Evolutionary conservation across 2,329 filamentous ascomycete genomes (phyloP).

Genomic region (Claviceps sp.): DNA sequence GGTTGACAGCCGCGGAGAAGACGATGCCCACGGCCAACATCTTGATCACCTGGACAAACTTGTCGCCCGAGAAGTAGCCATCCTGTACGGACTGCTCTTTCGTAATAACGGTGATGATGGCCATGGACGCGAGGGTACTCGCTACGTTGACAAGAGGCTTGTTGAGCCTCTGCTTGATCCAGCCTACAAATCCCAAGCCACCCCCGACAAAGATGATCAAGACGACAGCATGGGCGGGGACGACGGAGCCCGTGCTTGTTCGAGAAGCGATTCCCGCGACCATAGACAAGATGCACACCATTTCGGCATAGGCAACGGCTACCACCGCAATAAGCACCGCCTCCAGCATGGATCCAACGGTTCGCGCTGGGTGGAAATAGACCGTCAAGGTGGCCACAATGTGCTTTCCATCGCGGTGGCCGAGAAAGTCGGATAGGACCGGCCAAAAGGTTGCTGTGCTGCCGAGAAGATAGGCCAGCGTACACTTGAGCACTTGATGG

Average conservation of each 20-base stretch:
- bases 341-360: conserved; percentile 80
- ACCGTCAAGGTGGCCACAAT: conserved; percentile 88
- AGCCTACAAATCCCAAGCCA: conserved; percentile 75
- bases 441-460: conserved; percentile 77
- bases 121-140: conserved; percentile 74
- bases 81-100: conserved; percentile 81
- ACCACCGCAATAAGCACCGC: conserved; percentile 63
- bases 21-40: conserved; percentile 70
- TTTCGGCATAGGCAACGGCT: conserved; percentile 57
- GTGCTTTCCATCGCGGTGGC: conserved; percentile 81
- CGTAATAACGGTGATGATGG: conserved; percentile 78
- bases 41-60: conserved; percentile 70
- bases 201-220: conserved; percentile 75
- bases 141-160: conserved; percentile 73
- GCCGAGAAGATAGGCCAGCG: conserved; percentile 74
- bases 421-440: conserved; percentile 58
- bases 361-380: conserved; percentile 84
- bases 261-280: conserved; percentile 71
- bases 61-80: conserved; percentile 67
- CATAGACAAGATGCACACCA: conserved; percentile 76
- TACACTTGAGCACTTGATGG: conserved; percentile 77
- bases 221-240: conserved; percentile 65
- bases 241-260: conserved; percentile 48
- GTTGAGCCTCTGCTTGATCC: conserved; percentile 70
- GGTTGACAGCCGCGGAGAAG: conserved; percentile 58